Base-by-base conservation (phyloP, 305 asterid species). In the Fraxinus latifolia region DNA sequence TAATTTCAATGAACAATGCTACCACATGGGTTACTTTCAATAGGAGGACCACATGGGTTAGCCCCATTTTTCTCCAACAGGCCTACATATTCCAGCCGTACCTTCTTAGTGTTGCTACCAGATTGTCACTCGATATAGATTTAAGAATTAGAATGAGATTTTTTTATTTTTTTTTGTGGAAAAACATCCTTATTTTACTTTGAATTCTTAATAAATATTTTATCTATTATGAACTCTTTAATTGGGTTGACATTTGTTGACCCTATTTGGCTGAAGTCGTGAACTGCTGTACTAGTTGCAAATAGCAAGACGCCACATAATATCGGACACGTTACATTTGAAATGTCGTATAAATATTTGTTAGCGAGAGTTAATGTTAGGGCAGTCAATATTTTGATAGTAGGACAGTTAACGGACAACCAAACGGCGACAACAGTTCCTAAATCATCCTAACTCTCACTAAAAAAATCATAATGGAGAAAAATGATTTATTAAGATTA, bases 41-140 rank as follows among this genome's bases (percentile, higher is more conserved):
- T 81, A 55, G 82, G 68, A 82, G 88, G 88, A 85, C 90, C 90
- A 76, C 79, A 0, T 8, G 88, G 88, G 81, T 77, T 77, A 50
- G 74, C 74, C 74, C 36, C 74, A 68, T 12, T 68, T 25, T 68
- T 11, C 74, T 12, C 37, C 37, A 25, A 27, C 74, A 68, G 17
- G 19, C 19, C 19, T 25, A 21, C 17, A 25, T 36, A 14, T 27
- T 68, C 37, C 74, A 68, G 74, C 37, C 74, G 17, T 29, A 29
- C 37, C 8, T 25, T 27, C 17, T 11, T 68, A 29, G 4, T 68
- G 37, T 68, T 12, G 36, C 19, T 67, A 67, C 17, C 21, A 67
- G 5, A 25, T 60, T 21, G 70, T 2, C 14, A 21, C 31, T 2
- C 29, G 11, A 58, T 5, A 5, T 58, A 58, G 17, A 25, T 65